phyloP scores from a whole-genome alignment of 768 basidiomycete species.

The Boletus reticulatus region DNA sequence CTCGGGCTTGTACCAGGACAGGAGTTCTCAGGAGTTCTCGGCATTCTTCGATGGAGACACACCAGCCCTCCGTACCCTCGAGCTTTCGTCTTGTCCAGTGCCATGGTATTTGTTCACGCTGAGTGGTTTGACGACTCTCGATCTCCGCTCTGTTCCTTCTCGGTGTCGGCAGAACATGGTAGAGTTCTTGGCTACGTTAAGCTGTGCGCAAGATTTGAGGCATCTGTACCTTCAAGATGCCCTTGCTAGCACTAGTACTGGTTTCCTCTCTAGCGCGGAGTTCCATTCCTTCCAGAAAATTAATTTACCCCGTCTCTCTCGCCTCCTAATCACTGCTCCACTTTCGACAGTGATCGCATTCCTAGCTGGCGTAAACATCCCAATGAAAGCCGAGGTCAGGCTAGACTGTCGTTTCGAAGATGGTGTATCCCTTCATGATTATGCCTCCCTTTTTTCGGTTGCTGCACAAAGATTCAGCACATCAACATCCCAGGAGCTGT shows the following conservation, averaged over 20 bases:
- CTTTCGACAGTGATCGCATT: too few relatives aligned
- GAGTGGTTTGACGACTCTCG: slow-evolving; percentile 34
- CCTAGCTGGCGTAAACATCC: too few relatives aligned
- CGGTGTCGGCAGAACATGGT: slow-evolving; percentile 24
- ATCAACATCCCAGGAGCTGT: too few relatives aligned
- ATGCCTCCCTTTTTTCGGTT: too few relatives aligned
- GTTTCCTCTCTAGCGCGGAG: too few relatives aligned
- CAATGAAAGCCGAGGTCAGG: background rate
- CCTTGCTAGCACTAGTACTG: slow-evolving; percentile 18
- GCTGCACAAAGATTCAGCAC: too few relatives aligned
- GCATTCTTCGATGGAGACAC: background rate
- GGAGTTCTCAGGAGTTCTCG: background rate
- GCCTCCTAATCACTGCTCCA: too few relatives aligned
- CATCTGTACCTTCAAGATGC: slow-evolving; percentile 32
- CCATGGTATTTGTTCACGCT: background rate
- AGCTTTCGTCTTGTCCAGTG: background rate
- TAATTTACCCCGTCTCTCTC: too few relatives aligned
- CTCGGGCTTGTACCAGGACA: background rate
- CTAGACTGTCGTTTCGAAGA: too few relatives aligned
- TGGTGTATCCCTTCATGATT: too few relatives aligned
- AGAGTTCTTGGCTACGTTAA: slow-evolving; percentile 27
- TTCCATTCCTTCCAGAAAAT: background rate
- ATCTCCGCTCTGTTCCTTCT: slow-evolving; percentile 25
- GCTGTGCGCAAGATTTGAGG: slow-evolving; percentile 14
- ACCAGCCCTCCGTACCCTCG: background rate